Conservation (phyloP, 768 basidiomycete species). For the Sistotremastrum niveocremeum region DNA sequence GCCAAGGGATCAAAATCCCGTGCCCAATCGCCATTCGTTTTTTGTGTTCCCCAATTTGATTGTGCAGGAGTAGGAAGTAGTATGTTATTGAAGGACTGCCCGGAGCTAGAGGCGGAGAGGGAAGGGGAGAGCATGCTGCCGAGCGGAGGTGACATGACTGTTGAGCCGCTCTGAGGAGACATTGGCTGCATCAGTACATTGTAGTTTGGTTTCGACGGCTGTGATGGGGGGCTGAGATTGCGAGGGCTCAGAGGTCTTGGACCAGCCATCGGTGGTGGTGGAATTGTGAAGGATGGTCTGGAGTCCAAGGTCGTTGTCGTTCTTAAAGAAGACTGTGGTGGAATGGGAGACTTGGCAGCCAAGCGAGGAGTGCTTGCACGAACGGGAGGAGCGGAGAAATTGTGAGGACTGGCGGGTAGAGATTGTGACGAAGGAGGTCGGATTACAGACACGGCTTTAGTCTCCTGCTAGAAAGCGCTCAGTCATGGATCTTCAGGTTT, state of each 20-base stretch:
- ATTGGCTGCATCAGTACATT: constrained; percentile 32
- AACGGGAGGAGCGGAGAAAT: constrained; percentile 6
- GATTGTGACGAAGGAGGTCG: constrained; percentile 1
- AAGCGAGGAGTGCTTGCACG: constrained; percentile 21
- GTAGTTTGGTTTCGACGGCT: constrained; percentile 38
- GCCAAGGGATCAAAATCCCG: no score
- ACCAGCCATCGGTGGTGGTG: constrained; percentile 8
- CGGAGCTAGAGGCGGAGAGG: no score
- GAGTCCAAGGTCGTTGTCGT: constrained; percentile 5
- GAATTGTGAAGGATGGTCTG: constrained; percentile 9
- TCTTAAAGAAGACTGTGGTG: constrained; percentile 21
- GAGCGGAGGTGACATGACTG: no score
- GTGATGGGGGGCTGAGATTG: constrained; percentile 10
- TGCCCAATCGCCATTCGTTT: no score
- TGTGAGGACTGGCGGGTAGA: constrained; percentile 11
- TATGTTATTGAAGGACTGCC: no score
- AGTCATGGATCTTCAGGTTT: neutral
- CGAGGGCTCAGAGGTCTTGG: constrained; percentile 6
- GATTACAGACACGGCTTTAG: neutral
- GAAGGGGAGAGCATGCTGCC: no score
- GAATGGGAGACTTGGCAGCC: constrained; percentile 25
- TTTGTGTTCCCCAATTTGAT: no score
- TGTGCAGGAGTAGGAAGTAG: no score
- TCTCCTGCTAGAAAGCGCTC: neutral
- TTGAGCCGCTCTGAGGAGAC: neutral